phyloP scores from a whole-genome alignment of 495 filamentous ascomycete species.

The Tetracladium marchalianum region DNA sequence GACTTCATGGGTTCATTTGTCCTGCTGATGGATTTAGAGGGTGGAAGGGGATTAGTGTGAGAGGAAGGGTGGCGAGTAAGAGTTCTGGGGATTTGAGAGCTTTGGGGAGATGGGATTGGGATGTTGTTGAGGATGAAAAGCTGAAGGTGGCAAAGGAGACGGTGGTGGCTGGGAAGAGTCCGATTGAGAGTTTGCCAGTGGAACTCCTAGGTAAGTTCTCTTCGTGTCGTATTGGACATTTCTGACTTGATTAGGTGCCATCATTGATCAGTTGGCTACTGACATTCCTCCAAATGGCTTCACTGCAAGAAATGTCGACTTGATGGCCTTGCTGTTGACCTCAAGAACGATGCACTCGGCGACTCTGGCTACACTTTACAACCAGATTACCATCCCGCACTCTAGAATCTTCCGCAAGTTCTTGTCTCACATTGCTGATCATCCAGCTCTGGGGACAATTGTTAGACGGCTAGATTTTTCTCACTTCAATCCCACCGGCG shows the following conservation, averaged over 20 bases:
- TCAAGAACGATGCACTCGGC: conserved; percentile 67
- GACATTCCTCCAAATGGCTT: conserved; percentile 73
- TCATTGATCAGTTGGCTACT: conserved; percentile 64
- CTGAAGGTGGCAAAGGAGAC: conserved; percentile 18
- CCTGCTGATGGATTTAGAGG: conserved; percentile 61
- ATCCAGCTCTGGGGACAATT: conserved; percentile 65
- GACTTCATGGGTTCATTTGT: conserved; percentile 51
- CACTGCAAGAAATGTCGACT: conserved; percentile 69
- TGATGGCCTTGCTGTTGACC: conserved; percentile 67
- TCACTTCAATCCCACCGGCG: conserved; percentile 75
- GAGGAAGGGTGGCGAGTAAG: conserved; percentile 54
- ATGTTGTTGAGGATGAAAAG: conserved; percentile 16
- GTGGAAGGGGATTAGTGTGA: conserved; percentile 61
- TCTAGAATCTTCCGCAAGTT: conserved; percentile 83
- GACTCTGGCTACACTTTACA: conserved; percentile 69
- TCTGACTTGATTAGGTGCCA: conserved; percentile 46
- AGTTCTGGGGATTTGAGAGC: conserved; percentile 60
- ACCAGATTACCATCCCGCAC: conserved; percentile 78
- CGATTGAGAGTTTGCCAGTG: conserved; percentile 57
- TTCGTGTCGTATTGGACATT: conserved; percentile 1
- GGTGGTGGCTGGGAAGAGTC: conserved; percentile 27
- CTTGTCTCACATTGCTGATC: conserved; percentile 54
- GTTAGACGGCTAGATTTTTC: conserved; percentile 80
- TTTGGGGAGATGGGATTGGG: conserved; percentile 47
- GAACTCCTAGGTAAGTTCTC: conserved; percentile 60